Conservation (phyloP, 2,329 filamentous ascomycete genomes). For the Penicillium sp. region DNA sequence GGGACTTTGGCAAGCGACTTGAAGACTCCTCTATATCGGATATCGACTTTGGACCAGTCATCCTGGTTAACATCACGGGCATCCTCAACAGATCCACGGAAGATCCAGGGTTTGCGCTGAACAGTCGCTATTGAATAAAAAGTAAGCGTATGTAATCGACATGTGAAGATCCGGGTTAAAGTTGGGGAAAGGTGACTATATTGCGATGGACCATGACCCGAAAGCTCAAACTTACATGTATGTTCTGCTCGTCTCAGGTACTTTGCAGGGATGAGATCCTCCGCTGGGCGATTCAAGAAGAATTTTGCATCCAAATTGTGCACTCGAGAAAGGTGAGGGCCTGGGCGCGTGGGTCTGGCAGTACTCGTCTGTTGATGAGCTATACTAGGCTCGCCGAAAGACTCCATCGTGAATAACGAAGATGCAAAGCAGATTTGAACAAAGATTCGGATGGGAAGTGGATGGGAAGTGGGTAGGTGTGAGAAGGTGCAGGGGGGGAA, state of each 20-base stretch:
- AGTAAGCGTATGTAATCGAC: neutral
- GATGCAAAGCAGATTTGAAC: neutral
- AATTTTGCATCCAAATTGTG: constrained; percentile 24
- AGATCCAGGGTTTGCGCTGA: constrained; percentile 24
- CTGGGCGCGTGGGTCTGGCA: neutral
- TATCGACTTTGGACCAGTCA: constrained; percentile 24
- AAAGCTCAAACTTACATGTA: constrained; percentile 14
- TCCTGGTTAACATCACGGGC: constrained; percentile 18
- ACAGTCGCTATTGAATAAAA: constrained; percentile 12
- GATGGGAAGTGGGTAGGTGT: neutral
- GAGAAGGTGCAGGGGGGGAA: neutral
- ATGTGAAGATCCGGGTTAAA: neutral
- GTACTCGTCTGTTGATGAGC: neutral
- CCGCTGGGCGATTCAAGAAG: constrained; percentile 18
- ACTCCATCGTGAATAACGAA: neutral
- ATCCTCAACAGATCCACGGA: constrained; percentile 16
- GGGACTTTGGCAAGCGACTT: constrained; percentile 24
- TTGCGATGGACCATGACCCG: neutral
- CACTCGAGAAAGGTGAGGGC: constrained; percentile 13
- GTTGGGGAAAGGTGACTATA: no score
- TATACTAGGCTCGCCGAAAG: neutral
- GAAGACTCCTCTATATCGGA: constrained; percentile 27
- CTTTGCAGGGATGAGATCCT: constrained; percentile 22
- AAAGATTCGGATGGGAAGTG: neutral
- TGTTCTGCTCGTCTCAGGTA: constrained; percentile 22